phyloP scores from a whole-genome alignment of 2,329 filamentous ascomycete genomes.

The Beauveria pseudobassiana region DNA sequence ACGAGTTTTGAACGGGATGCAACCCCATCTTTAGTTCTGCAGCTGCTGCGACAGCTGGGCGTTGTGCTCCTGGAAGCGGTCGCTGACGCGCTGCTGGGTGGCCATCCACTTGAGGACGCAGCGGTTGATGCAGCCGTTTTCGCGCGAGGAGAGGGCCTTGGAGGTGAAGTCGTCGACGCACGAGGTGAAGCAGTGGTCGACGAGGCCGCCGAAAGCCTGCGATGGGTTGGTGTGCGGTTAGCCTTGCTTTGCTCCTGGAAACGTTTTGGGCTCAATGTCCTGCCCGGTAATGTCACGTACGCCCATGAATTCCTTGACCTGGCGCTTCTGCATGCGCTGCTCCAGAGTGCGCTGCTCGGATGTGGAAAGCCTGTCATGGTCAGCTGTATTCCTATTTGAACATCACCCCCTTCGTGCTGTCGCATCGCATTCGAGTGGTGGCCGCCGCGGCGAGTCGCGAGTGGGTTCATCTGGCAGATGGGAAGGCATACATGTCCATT shows the following conservation, averaged over 20 bases:
- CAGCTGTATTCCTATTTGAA: no score
- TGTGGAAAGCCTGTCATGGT: constrained; percentile 50
- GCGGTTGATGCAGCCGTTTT: constrained; percentile 85
- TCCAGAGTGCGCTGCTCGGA: constrained; percentile 90
- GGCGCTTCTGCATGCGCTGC: constrained; percentile 90
- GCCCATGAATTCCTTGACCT: constrained; percentile 98
- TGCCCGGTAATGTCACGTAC: constrained; percentile 46
- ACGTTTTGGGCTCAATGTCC: neutral
- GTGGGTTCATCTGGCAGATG: neutral
- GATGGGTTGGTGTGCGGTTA: constrained; percentile 10
- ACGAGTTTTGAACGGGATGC: no score
- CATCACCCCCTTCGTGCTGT: neutral
- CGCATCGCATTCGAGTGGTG: neutral
- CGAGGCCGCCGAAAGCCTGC: constrained; percentile 34
- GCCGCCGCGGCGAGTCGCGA: neutral
- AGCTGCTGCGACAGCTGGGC: constrained; percentile 49
- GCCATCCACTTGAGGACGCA: constrained; percentile 97
- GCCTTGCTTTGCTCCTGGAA: neutral
- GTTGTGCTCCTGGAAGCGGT: constrained; percentile 75
- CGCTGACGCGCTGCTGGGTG: constrained; percentile 78
- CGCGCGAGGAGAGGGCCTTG: constrained; percentile 81
- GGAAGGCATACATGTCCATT: constrained; percentile 17
- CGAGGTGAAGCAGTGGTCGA: constrained; percentile 89
- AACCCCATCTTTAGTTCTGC: constrained; percentile 31
- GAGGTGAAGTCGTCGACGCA: constrained; percentile 98